Base-by-base conservation (phyloP, 2,329 filamentous ascomycete species). In the Colletotrichum chlorophyti region DNA sequence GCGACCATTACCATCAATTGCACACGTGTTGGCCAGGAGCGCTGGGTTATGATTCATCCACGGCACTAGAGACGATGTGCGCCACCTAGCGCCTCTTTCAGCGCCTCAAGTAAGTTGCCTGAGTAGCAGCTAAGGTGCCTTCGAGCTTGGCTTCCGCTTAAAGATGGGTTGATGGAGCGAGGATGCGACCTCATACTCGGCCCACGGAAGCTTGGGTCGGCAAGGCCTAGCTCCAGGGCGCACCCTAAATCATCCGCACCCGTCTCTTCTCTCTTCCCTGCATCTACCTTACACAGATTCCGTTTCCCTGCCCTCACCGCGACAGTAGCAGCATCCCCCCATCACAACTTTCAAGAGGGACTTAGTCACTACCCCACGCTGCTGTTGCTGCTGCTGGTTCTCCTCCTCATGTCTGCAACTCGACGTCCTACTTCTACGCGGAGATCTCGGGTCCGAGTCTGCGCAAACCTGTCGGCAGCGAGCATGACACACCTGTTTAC, bases 161-260 rank as follows among this genome's bases (percentile, higher is more conserved):
- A 45, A 60, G 57, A 60, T 57, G 57, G 27, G 57, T 50, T 57
- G 57, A 57, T 32, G 51, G 57, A 49, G 57, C 43, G 57, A 31
- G 57, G 51, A 60, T 60, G 51, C 52, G 55, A 59, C 31, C n/a
- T 50, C 43, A 55, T 48, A 57, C 43, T 50, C 38, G 57, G 51
- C 51, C 38, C 51, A 40, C 57, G 43, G 52, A 45, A 55, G 43
- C 51, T 57, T 50, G 52, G 42, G 32, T 57, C 51, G 26, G 21
- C 43, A 24, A 54, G 50, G 55, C 32, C 45, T 60, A 60, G 57
- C 57, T 45, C 37, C 57, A 57, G 57, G 51, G 57, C 51, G 24
- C 37, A 38, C n/a, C 43, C 26, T 24, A 45, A 45, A 24, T 49
- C 34, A 19, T 38, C 32, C 26, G 48, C 40, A 15, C 47, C 26